Base-by-base conservation (phyloP, 257 asterid species). In the Solanum sitiens region DNA sequence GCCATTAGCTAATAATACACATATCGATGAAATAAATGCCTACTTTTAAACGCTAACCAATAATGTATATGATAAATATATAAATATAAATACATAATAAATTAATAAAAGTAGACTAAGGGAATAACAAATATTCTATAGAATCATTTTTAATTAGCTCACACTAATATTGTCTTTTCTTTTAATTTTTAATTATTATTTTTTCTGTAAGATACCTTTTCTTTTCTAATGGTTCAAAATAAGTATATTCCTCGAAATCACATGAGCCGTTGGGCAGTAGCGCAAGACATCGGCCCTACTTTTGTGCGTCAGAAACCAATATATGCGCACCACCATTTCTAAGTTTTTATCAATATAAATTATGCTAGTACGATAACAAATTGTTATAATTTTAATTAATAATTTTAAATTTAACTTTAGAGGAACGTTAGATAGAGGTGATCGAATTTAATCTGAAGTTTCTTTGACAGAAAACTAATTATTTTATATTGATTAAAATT, bases 351-450 rank as follows among this genome's bases (percentile, higher is more conserved):
- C 2, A 27, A 59, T 21, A 7, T 1, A 6, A 21, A 2, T 8
- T 10, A n/a, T 61, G 14, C 0, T 61, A 10, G 3, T 11, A 2
- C 2, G 70, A 23, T 61, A 0, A 14, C 9, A 0, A 21, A 21
- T 61, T 61, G 3, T 61, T 61, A 0, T 2, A 8, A 9, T 21
- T 2, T 61, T 61, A 21, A 61, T 61, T 23, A 61, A 2, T 1
- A 21, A 61, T 61, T 61, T 21, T 4, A 3, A 0, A 10, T 61
- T 61, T 61, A 6, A 21, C 0, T 3, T 61, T 0, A 3, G 2
- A 9, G 27, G 8, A 9, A 2, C 1, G 2, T 1, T 0, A 21
- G 27, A 0, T 10, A 21, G 3, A 63, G 3, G 12, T 2, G 30
- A 61, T 4, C 0, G 3, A 63, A 10, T 63, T 63, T 4, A 27